Conservation (phyloP, 164 flowering plant species). For the Pachysandra terminalis region DNA sequence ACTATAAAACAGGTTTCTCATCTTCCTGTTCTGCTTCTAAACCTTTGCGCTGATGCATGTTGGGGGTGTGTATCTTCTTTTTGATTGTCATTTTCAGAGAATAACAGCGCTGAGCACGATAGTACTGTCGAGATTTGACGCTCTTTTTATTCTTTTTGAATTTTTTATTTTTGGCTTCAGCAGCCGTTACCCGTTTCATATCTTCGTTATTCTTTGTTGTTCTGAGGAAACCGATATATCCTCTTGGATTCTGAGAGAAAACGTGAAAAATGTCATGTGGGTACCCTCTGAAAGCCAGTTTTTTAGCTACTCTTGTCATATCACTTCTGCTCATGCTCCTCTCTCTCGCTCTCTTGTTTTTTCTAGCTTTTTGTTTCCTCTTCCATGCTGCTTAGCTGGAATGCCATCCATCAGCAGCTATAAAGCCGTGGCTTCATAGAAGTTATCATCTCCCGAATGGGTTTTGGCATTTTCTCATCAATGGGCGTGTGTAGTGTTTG, state of each 20-base stretch:
- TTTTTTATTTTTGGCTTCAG: slow-evolving; percentile 1
- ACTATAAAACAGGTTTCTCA: no score
- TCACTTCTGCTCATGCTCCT: slow-evolving; percentile 3
- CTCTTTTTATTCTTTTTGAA: background rate
- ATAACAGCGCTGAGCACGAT: slow-evolving; percentile 13
- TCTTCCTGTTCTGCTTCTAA: background rate
- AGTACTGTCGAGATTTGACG: slow-evolving; percentile 16
- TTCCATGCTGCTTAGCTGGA: background rate
- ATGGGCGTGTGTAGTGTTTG: background rate
- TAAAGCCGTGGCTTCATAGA: background rate
- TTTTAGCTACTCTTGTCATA: slow-evolving; percentile 7
- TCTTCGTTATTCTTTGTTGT: background rate
- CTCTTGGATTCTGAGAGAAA: slow-evolving; percentile 20
- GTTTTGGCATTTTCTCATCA: background rate
- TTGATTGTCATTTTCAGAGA: background rate
- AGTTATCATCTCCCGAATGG: background rate
- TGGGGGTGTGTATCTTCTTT: background rate
- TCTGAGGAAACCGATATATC: slow-evolving; percentile 16
- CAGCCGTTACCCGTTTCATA: slow-evolving; percentile 9
- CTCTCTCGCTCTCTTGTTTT: slow-evolving; percentile 1
- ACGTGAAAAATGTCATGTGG: slow-evolving; percentile 20
- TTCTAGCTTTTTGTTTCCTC: background rate
- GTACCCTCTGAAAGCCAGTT: slow-evolving; percentile 5
- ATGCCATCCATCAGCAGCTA: slow-evolving; percentile 2
- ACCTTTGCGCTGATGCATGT: background rate